Base-by-base conservation (phyloP, 192 early-diverging fungal genomes). In the Backusella westeae region DNA sequence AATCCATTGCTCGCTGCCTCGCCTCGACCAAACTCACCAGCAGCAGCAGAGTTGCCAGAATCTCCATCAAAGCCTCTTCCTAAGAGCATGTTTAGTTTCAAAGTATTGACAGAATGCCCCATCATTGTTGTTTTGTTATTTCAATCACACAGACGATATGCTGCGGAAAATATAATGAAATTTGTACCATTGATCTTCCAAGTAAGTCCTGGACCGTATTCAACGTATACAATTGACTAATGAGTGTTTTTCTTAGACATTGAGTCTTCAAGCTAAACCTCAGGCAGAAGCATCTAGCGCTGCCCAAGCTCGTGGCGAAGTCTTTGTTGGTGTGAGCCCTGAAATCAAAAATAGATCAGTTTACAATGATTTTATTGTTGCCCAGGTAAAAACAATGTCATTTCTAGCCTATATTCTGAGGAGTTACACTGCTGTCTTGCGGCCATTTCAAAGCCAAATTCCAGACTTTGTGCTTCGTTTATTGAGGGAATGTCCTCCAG, bases 331-430 rank as follows among this genome's bases (percentile, higher is more conserved):
- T 7, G 91, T 95, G 29, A 88, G 89, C 71, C 90, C 94, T 4
- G 84, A 84, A 17, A 93, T 96, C 56, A 89, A 82, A 35, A 93
- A 96, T 78, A 81, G 88, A 23, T 85, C 83, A n/a, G 89, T 89
- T 4, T 95, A 96, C 70, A 84, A 83, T 21, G 98, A 99, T 44
- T 93, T 98, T 74, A 98, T 97, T 38, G 91, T 94, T 9, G 92
- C 98, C 23, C 98, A 99, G 87, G 95, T 97, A 46, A 99, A 99
- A 88, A 99, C 98, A 32, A 92, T 98, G 82, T 97, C 97, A 8
- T 99, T 99, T 77, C 82, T 99, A 69, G 97, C 97, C 3, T 99
- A 97, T 84, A 95, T 98, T 75, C 86, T 97, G 67, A 88, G 94
- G 32, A 94, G 91, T 39, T 98, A 96, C 46, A 88, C 91, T 6